phyloP scores from a whole-genome alignment of 169 alveolate genomes.

The Plasmodium ovale region DNA sequence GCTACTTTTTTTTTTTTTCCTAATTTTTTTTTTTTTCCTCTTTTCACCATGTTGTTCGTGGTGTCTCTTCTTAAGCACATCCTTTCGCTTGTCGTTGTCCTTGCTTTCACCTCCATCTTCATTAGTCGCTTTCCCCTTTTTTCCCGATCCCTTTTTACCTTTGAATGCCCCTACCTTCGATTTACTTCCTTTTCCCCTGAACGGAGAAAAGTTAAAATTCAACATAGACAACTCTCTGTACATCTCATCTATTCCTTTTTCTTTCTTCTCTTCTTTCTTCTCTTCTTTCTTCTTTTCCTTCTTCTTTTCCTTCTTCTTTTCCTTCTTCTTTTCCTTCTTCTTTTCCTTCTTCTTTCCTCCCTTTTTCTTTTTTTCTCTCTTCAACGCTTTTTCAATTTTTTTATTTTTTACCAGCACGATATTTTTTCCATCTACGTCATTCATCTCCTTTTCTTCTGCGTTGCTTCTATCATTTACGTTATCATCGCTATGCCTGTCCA shows the following conservation, averaged over 20 bases:
- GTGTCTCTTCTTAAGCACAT: background rate
- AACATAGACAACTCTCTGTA: constrained; percentile 29
- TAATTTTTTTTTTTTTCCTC: background rate
- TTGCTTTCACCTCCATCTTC: background rate
- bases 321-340: background rate
- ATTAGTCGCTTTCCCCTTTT: constrained; percentile 18
- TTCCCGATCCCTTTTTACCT: background rate
- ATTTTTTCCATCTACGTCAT: background rate
- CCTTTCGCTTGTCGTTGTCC: background rate
- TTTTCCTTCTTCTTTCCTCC: background rate
- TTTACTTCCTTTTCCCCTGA: background rate
- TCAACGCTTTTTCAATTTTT: background rate
- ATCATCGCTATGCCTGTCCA: background rate
- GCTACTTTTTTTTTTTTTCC: background rate
- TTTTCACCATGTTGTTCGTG: background rate
- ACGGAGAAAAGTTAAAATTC: constrained; percentile 17
- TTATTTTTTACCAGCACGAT: background rate
- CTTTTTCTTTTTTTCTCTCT: background rate
- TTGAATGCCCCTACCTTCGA: background rate
- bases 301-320: constrained; percentile 1
- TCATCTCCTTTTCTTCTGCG: background rate
- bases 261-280: constrained; percentile 19
- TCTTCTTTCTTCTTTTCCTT: constrained; percentile 6
- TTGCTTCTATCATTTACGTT: background rate
- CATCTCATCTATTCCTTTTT: constrained; percentile 43